Base-by-base conservation (phyloP, 2,329 filamentous ascomycete species). In the Coniosporium tulheliwenetii region DNA sequence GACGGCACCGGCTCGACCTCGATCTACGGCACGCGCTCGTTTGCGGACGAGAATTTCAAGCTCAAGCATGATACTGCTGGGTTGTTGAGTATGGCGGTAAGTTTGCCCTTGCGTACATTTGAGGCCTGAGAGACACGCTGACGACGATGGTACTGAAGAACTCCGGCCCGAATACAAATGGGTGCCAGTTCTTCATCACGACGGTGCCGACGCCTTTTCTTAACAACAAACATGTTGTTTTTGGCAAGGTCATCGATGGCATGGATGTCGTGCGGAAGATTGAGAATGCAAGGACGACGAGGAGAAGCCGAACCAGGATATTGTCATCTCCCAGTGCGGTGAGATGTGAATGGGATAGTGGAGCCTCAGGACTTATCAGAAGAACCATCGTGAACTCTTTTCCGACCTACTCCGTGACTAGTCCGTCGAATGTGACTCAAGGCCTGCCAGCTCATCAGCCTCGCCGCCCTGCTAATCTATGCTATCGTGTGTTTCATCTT, bases 141-240 rank as follows among this genome's bases (percentile, higher is more conserved):
- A 43, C 43, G 32, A 8, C 8, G 10, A 10, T 3, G 16, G 33
- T 10, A 30, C 46, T 7, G 19, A 26, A 91, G 81, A 95, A 95
- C 58, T 82, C 83, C 26, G 89, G 89, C 1, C 82, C 84, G 41
- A 82, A 95, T 62, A 89, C 84, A 48, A 96, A 96, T 60, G 91
- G 91, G 32, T 86, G 78, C 44, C 91, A 96, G 57, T 98, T 98
- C 70, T 98, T 98, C 70, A 89, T 96, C 65, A 95, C 87, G 2
- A 91, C 84, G 0, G 81, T 81, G 2, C 71, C 82, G 5, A 91
- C 89, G 0, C 85, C 85, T 1, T 93, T 93, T 56, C 67, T 98
- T 19, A 82, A 96, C 62, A 75, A 74, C 55, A 96, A 96, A 64
- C 91, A 98, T 59, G 86, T 94, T 42, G 87, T 96, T 13, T 96